A percentile compares a stretch with the other conserved stretches of the same genome.
These are phyloP conservation scores for Extremus antarcticus DNA, from an alignment of 495 filamentous ascomycete genomes.

Conservation along the genomic window DNA sequence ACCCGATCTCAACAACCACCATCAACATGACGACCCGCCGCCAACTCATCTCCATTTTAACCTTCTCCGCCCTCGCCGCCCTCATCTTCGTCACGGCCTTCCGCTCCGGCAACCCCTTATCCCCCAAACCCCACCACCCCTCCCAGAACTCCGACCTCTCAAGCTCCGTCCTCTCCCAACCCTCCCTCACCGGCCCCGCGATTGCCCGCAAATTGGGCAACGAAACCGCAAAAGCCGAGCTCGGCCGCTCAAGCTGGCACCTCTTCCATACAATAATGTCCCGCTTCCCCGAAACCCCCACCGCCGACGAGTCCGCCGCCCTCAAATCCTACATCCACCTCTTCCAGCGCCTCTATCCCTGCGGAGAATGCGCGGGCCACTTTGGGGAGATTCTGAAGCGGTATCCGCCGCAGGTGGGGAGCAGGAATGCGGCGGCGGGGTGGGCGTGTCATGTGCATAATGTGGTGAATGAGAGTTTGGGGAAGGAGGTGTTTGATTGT, in stretches of 20 bases:
- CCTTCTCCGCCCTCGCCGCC: slow-evolving; percentile 11
- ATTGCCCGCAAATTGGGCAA: slow-evolving; percentile 89
- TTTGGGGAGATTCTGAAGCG: slow-evolving; percentile 48
- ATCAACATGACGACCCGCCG: slow-evolving; percentile 8
- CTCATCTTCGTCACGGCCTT: slow-evolving; percentile 20
- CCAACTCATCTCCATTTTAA: slow-evolving; percentile 11
- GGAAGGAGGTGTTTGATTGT: slow-evolving; percentile 79
- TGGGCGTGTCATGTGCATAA: slow-evolving; percentile 97
- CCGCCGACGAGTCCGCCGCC: slow-evolving; percentile 69
- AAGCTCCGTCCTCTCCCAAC: neutral
- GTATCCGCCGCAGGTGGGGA: slow-evolving; percentile 85
- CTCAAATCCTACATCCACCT: slow-evolving; percentile 77
- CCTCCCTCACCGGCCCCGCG: slow-evolving; percentile 54
- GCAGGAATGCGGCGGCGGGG: slow-evolving; percentile 67
- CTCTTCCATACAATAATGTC: slow-evolving; percentile 93
- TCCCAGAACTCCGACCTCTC: neutral
- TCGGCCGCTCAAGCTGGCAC: slow-evolving; percentile 82
- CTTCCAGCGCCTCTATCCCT: slow-evolving; percentile 86
- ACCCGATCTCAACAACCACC: too few species aligned
- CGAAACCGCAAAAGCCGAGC: slow-evolving; percentile 80
- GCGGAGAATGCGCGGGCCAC: slow-evolving; percentile 35
- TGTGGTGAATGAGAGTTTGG: slow-evolving; percentile 76
- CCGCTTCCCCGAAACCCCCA: slow-evolving; percentile 79
- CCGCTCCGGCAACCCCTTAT: neutral
- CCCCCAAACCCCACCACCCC: neutral